Evolutionary conservation across 768 basidiomycete species (phyloP).

Genomic region (Tulasnella sp.): DNA sequence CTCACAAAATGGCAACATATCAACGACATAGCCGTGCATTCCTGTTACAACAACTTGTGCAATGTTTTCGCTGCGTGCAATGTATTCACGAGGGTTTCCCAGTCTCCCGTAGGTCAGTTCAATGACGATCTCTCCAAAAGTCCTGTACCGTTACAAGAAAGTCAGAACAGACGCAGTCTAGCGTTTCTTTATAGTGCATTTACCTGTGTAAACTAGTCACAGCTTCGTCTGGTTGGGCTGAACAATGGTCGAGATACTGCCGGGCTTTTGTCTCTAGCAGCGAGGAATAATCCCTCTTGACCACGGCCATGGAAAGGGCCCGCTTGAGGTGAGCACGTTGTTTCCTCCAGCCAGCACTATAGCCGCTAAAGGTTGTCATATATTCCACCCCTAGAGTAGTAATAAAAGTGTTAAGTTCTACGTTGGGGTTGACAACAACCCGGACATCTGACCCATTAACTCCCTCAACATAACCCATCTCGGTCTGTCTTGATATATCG

Average conservation of each 20-base stretch:
- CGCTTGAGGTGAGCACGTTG: not conserved
- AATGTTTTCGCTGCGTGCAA: not conserved
- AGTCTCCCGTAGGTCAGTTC: not conserved
- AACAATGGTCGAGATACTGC: not conserved
- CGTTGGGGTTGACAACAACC: not conserved
- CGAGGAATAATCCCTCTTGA: not conserved
- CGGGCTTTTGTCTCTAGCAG: not conserved
- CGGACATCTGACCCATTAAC: not conserved
- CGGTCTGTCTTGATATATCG: conserved; percentile 28
- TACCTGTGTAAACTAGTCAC: not conserved
- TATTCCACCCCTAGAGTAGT: not conserved
- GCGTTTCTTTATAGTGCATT: not conserved
- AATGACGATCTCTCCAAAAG: not conserved
- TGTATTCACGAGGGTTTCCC: not conserved
- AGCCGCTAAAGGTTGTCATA: not conserved
- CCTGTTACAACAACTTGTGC: not conserved
- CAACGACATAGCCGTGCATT: not conserved
- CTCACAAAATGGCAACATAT: conserved; percentile 1
- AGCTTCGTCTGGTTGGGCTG: not conserved
- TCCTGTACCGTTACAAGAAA: not conserved
- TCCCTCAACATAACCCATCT: not conserved
- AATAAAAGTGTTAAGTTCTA: not conserved
- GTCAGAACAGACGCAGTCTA: too few species aligned
- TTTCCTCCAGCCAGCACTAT: not conserved
- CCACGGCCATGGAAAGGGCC: not conserved